Conservation (phyloP, 2,329 filamentous ascomycete genomes). For the Escovopsis sp. region DNA sequence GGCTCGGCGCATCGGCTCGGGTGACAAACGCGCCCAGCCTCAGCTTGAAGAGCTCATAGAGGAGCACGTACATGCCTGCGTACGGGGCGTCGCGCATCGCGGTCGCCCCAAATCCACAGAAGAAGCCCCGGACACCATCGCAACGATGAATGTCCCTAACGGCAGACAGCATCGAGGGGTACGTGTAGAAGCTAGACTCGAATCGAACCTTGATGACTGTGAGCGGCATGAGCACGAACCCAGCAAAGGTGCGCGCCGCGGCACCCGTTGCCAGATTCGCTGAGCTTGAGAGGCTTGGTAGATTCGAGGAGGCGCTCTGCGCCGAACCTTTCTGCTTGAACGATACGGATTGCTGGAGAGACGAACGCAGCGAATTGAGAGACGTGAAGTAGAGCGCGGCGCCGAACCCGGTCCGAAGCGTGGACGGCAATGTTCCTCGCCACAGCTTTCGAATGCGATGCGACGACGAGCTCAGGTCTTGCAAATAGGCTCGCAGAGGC, state of each 20-base stretch:
- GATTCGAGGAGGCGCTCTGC: slow-evolving; percentile 42
- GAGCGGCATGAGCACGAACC: slow-evolving; percentile 86
- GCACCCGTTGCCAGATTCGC: slow-evolving; percentile 80
- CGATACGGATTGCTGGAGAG: slow-evolving; percentile 23
- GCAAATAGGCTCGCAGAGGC: slow-evolving; percentile 34
- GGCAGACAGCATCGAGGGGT: slow-evolving; percentile 60
- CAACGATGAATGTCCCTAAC: slow-evolving; percentile 55
- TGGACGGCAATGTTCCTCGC: slow-evolving; percentile 83
- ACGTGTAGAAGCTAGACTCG: slow-evolving; percentile 74
- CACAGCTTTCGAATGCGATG: slow-evolving; percentile 57
- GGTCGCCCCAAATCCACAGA: slow-evolving; percentile 85
- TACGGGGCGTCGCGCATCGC: slow-evolving; percentile 92
- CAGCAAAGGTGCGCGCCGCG: slow-evolving; percentile 67
- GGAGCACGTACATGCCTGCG: slow-evolving; percentile 82
- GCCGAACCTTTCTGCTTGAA: slow-evolving; percentile 10
- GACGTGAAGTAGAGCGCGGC: slow-evolving; percentile 88
- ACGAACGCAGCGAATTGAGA: slow-evolving; percentile 68
- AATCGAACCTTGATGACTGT: slow-evolving; percentile 96
- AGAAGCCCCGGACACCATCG: slow-evolving; percentile 72
- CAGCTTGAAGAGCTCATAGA: slow-evolving; percentile 76
- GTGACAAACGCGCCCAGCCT: slow-evolving; percentile 26
- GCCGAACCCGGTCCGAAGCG: slow-evolving; percentile 84
- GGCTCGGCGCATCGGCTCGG: slow-evolving; percentile 5
- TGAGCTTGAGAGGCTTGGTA: slow-evolving; percentile 69
- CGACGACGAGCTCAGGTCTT: slow-evolving; percentile 38